Evolutionary conservation across 257 asterid species (phyloP).

Genomic region (Nicotiana paniculata): DNA sequence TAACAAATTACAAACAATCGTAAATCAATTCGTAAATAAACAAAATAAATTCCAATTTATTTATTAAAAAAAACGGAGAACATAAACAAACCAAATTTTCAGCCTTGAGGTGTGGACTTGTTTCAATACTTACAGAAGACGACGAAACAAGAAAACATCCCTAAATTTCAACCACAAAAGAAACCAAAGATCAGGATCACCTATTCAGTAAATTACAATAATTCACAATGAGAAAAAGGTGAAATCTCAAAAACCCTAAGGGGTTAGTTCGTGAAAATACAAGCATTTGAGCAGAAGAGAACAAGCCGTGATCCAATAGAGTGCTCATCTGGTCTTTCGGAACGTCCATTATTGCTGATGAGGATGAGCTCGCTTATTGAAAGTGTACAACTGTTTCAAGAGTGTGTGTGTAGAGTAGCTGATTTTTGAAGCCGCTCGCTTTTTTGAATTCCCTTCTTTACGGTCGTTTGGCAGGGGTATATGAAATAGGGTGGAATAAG

Average conservation of each 20-base stretch:
- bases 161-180: slow-evolving; percentile 26
- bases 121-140: slow-evolving; percentile 54
- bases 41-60: slow-evolving; percentile 4
- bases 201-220: not conserved
- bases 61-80: not conserved
- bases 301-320: slow-evolving; percentile 81
- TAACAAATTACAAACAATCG: not conserved
- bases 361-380: not conserved
- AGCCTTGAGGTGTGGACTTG: slow-evolving; percentile 73
- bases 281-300: slow-evolving; percentile 78
- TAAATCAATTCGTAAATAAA: not conserved
- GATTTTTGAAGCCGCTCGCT: not conserved
- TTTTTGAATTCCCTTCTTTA: not conserved
- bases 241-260: slow-evolving; percentile 4
- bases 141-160: slow-evolving; percentile 91
- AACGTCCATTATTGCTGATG: slow-evolving; percentile 45
- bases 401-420: not conserved
- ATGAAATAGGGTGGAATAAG: no score
- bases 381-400: not conserved
- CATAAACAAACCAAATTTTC: slow-evolving; percentile 65
- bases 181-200: not conserved
- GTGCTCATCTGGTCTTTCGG: slow-evolving; percentile 67
- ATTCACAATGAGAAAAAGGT: not conserved
- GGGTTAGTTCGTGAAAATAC: slow-evolving; percentile 24
- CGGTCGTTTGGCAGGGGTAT: no score